Conservation (phyloP, 2,329 filamentous ascomycete species). For the Colletotrichum graminicola region DNA sequence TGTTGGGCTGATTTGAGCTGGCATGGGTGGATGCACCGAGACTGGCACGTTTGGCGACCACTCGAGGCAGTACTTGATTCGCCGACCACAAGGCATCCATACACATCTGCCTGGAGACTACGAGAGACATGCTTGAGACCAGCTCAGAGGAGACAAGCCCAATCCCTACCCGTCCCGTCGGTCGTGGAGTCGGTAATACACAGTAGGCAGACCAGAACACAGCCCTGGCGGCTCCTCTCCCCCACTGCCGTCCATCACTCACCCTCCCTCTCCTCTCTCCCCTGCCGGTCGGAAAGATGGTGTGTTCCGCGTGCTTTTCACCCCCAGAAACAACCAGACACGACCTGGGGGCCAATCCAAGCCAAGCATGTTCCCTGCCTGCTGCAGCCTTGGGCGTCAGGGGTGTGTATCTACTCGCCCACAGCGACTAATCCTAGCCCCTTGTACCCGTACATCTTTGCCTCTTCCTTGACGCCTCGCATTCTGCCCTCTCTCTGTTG, state of each 20-base stretch:
- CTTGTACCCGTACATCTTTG: constrained; percentile 28
- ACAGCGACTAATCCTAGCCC: constrained; percentile 28
- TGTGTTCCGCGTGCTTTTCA: constrained; percentile 16
- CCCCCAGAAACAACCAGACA: constrained; percentile 19
- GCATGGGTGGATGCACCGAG: background rate
- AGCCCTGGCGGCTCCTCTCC: constrained; percentile 34
- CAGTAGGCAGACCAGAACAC: constrained; percentile 26
- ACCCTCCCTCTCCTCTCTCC: constrained; percentile 17
- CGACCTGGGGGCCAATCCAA: constrained; percentile 22
- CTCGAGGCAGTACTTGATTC: constrained; percentile 14
- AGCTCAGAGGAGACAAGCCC: constrained; percentile 18
- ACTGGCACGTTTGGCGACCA: constrained; percentile 6
- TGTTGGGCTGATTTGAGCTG: constrained; percentile 7
- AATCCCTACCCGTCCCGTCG: background rate
- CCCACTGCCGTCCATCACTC: constrained; percentile 10
- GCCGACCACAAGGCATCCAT: constrained; percentile 17
- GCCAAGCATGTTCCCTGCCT: constrained; percentile 25
- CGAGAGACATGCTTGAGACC: constrained; percentile 15
- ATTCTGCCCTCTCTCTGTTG: constrained; percentile 10
- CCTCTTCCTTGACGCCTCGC: constrained; percentile 29
- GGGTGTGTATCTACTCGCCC: constrained; percentile 29
- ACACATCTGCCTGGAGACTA: constrained; percentile 32
- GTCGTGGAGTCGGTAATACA: constrained; percentile 5
- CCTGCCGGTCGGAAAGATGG: constrained; percentile 6
- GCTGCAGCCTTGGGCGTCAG: constrained; percentile 24